A percentile compares a stretch with the other conserved stretches of the same genome.
Conservation (phyloP, 2,329 filamentous ascomycete species). For the Leptographium flavum region DNA sequence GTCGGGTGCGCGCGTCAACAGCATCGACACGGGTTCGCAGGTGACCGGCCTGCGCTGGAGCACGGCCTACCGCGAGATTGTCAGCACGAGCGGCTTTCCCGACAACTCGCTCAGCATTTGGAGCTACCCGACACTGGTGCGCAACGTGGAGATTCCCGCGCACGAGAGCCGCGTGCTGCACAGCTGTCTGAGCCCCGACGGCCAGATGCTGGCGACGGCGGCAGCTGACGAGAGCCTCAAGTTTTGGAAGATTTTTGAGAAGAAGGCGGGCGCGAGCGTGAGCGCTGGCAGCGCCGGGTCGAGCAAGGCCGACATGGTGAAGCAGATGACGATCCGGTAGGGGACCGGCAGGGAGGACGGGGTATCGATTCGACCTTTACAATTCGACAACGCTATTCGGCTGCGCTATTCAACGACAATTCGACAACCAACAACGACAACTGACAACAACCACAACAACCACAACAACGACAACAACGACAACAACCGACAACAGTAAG, state of each 20-base stretch:
- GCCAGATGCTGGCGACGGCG: slow-evolving; percentile 93
- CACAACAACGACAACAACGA: slow-evolving; percentile 19
- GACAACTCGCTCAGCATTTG: slow-evolving; percentile 98
- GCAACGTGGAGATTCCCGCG: slow-evolving; percentile 94
- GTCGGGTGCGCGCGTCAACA: slow-evolving; percentile 93
- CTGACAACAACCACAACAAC: slow-evolving; percentile 4
- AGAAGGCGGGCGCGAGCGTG: slow-evolving; percentile 68
- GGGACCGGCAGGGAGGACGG: too few relatives aligned
- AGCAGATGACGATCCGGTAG: slow-evolving; percentile 89
- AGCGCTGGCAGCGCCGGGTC: slow-evolving; percentile 52
- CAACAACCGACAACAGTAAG: slow-evolving; percentile 29
- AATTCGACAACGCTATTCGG: too few relatives aligned
- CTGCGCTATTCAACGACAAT: not conserved
- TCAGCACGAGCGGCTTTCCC: slow-evolving; percentile 95
- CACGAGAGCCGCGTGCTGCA: slow-evolving; percentile 95
- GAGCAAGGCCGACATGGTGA: slow-evolving; percentile 71
- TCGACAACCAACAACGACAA: slow-evolving; percentile 8
- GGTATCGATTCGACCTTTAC: too few relatives aligned
- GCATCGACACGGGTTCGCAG: slow-evolving; percentile 95
- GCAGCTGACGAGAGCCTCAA: slow-evolving; percentile 86
- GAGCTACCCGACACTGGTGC: slow-evolving; percentile 94
- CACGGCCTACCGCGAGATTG: slow-evolving; percentile 93
- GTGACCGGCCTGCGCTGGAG: slow-evolving; percentile 95
- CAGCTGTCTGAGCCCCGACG: slow-evolving; percentile 92
- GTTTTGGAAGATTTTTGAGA: slow-evolving; percentile 99